A percentile compares a stretch with the other conserved stretches of the same genome.
phyloP scores from a whole-genome alignment of 176 grass and related monocot species.

The Avena insularis region DNA sequence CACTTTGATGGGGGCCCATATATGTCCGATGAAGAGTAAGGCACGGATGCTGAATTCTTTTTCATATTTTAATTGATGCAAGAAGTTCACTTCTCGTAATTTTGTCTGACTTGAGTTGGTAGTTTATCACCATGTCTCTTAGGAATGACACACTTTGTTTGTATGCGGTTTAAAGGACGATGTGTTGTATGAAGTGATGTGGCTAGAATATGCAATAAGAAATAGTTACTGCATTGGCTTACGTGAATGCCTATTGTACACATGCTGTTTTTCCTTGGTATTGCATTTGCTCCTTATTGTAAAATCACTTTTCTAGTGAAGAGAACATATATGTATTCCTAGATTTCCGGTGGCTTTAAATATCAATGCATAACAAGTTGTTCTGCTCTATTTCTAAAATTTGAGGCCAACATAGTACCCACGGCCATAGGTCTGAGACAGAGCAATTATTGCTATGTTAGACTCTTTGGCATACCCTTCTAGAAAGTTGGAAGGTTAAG shows the following conservation, averaged over 20 bases:
- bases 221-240: neutral
- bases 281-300: constrained; percentile 14
- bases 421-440: neutral
- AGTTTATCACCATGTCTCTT: neutral
- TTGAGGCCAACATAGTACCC: neutral
- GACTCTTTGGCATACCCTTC: neutral
- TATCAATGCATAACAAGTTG: neutral
- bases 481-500: neutral
- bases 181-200: constrained; percentile 10
- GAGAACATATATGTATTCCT: neutral
- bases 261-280: neutral
- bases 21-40: constrained; percentile 94
- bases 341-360: neutral
- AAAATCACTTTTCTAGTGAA: neutral
- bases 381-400: neutral
- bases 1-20: constrained; percentile 85
- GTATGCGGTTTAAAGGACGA: constrained; percentile 10
- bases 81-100: constrained; percentile 14
- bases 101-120: neutral
- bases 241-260: neutral
- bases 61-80: constrained; percentile 37
- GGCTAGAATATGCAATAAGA: constrained; percentile 23
- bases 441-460: neutral
- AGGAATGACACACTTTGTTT: neutral
- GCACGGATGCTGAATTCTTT: constrained; percentile 66